Percentiles rank a stretch among this genome's conserved stretches.
Conservation (phyloP, 1,139 yeast species). For the Zygosaccharomyces sapae region DNA sequence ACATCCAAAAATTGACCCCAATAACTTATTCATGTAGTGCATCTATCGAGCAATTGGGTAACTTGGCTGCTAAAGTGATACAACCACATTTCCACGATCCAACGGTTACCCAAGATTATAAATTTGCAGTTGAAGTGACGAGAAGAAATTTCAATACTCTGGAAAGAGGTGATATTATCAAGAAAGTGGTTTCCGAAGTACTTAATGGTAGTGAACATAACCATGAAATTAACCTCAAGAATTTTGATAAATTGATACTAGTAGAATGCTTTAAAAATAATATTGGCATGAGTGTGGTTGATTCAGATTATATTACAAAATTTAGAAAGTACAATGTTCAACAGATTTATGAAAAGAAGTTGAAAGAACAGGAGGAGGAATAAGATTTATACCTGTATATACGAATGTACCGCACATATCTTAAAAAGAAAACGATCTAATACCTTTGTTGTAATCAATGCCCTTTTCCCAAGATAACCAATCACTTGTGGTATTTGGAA, state of each 20-base stretch:
- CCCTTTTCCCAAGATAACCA: slow-evolving; percentile 83
- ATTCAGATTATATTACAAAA: slow-evolving; percentile 47
- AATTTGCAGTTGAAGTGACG: slow-evolving; percentile 79
- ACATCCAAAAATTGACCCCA: slow-evolving; percentile 77
- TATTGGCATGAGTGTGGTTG: slow-evolving; percentile 76
- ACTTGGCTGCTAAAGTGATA: slow-evolving; percentile 55
- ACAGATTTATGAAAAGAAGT: slow-evolving; percentile 52
- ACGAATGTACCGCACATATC: background rate
- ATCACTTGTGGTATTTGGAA: slow-evolving; percentile 83
- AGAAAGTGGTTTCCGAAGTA: slow-evolving; percentile 64
- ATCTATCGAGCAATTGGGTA: slow-evolving; percentile 58
- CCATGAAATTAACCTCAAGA: slow-evolving; percentile 75
- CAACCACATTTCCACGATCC: slow-evolving; percentile 64
- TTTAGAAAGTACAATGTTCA: slow-evolving; percentile 55
- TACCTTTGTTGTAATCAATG: slow-evolving; percentile 28
- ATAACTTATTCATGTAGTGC: slow-evolving; percentile 73
- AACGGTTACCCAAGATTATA: slow-evolving; percentile 46
- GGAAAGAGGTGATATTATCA: slow-evolving; percentile 64
- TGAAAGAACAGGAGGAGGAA: slow-evolving; percentile 20
- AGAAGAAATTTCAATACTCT: slow-evolving; percentile 74
- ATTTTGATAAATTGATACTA: slow-evolving; percentile 71
- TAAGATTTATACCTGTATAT: slow-evolving; percentile 3
- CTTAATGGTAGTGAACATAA: slow-evolving; percentile 56
- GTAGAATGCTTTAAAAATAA: slow-evolving; percentile 85
- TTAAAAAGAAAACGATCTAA: slow-evolving; percentile 24